Evolutionary conservation across 208 protist genomes (phyloP), one percentile per base, ranked within the genome.

Genomic region (Borovskyia barvae): DNA sequence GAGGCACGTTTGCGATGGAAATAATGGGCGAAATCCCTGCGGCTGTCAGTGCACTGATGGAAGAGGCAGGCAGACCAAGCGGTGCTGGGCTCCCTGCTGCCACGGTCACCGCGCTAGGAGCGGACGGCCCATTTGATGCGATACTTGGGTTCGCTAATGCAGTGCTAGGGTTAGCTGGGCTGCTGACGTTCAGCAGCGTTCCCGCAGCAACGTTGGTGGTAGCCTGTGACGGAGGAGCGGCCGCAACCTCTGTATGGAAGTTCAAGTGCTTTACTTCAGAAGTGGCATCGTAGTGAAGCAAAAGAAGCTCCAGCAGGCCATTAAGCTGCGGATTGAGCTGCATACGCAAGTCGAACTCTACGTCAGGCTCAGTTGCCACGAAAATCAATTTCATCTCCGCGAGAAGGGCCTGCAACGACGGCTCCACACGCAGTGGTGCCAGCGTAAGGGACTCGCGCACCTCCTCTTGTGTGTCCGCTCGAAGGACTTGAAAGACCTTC

Each of bases 201-300:
- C 14, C 9, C 43, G 4, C 43, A 8, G 35, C 36, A 45, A 39
- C 25, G n/a, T 24, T 54, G 29, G 25, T 29, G 15, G 52, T 33
- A 6, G 36, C 50, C 14, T 22, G 24, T 7, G 24, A 33, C 7
- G 24, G 32, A 5, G 29, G 22, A 25, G 29, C 30, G 12, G 35
- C 55, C n/a, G 20, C 55, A 20, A 30, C 45, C 53, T 72, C 57
- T 42, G 68, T 55, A n/a, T 62, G 72, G 74, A 89, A 94, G 37
- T 61, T 72, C 6, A 94, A 60, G 25, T 59, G 55, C 46, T 71
- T 47, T 14, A 77, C 57, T 2, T 62, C 43, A 7, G 78, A 68
- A 12, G 87, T 85, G 15, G 81, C 82, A 40, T 92, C 87, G 69
- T 94, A 90, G 51, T 87, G 77, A 20, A 92, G 69, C 20, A 85